Percentiles rank a stretch among this genome's conserved stretches.
phyloP scores from a whole-genome alignment of 2,329 filamentous ascomycete genomes.

The Colletotrichum costaricense region DNA sequence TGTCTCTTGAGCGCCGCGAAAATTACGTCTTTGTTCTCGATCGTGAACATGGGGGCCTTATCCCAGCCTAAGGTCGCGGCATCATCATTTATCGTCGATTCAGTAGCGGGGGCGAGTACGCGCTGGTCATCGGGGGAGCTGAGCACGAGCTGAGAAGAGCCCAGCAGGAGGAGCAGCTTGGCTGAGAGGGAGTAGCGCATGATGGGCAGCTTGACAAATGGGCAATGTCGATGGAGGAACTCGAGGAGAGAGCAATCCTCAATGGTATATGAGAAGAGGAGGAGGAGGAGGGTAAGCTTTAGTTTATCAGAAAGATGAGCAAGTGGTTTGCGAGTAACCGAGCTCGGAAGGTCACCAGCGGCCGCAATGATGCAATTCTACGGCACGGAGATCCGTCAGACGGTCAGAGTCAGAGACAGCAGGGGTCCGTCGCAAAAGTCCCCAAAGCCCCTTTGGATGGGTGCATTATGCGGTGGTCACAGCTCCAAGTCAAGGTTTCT shows the following conservation, averaged over 20 bases:
- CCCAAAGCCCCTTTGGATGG: neutral
- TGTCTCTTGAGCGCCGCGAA: slow-evolving; percentile 40
- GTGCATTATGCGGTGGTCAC: neutral
- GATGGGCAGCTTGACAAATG: neutral
- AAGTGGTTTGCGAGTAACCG: neutral
- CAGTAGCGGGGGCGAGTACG: neutral
- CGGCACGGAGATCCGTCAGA: neutral
- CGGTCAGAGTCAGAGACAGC: neutral
- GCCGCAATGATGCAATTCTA: neutral
- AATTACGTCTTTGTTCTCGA: slow-evolving; percentile 34
- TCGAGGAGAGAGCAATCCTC: neutral
- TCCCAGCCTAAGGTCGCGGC: neutral
- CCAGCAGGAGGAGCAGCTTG: slow-evolving; percentile 25
- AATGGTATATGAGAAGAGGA: too few species aligned
- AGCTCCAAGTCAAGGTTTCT: slow-evolving; percentile 1
- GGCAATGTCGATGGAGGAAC: neutral
- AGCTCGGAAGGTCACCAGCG: neutral
- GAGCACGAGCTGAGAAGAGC: slow-evolving; percentile 27
- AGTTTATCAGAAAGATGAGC: neutral
- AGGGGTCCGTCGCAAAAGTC: neutral
- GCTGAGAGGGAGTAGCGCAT: slow-evolving; percentile 27
- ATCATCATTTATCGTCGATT: neutral
- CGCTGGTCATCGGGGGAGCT: slow-evolving; percentile 13
- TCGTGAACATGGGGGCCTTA: neutral
- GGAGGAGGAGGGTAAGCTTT: neutral